phyloP scores from a whole-genome alignment of 2,329 filamentous ascomycete genomes.

The Aspergillus proliferans region DNA sequence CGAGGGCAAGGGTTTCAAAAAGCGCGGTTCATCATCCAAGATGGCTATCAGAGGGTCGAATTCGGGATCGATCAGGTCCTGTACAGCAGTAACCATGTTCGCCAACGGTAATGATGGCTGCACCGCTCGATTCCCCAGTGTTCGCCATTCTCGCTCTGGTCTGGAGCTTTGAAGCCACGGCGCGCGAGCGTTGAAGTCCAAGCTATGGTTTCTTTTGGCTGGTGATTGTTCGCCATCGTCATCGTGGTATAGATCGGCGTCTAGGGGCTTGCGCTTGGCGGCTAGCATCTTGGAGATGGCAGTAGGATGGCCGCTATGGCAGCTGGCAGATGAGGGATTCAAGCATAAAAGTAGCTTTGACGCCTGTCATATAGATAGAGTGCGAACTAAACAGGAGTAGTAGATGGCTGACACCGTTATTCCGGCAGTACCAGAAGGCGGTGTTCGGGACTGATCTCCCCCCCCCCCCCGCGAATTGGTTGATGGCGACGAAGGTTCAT shows the following conservation, averaged over 20 bases:
- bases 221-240: constrained; percentile 10
- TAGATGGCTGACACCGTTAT: not conserved
- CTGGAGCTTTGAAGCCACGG: constrained; percentile 27
- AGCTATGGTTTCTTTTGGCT: constrained; percentile 19
- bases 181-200: constrained; percentile 24
- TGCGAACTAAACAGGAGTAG: too few species aligned
- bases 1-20: constrained; percentile 68
- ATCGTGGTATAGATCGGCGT: constrained; percentile 7
- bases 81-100: constrained; percentile 34
- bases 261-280: constrained; percentile 23
- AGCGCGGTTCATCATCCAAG: constrained; percentile 46
- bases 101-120: constrained; percentile 26
- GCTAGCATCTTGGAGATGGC: constrained; percentile 14
- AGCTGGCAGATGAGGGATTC: not conserved
- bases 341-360: constrained; percentile 1
- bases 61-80: constrained; percentile 33
- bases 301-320: constrained; percentile 12
- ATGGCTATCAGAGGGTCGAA: constrained; percentile 34
- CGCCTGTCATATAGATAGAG: not conserved
- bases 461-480: constrained; percentile 7
- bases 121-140: constrained; percentile 23
- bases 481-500: not conserved
- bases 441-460: constrained; percentile 20
- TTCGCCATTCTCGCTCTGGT: constrained; percentile 20
- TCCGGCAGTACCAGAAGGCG: constrained; percentile 16